These are phyloP conservation scores for Paramyrothecium roridum DNA, from an alignment of 2,329 filamentous ascomycete species.

Conservation along the genomic window DNA sequence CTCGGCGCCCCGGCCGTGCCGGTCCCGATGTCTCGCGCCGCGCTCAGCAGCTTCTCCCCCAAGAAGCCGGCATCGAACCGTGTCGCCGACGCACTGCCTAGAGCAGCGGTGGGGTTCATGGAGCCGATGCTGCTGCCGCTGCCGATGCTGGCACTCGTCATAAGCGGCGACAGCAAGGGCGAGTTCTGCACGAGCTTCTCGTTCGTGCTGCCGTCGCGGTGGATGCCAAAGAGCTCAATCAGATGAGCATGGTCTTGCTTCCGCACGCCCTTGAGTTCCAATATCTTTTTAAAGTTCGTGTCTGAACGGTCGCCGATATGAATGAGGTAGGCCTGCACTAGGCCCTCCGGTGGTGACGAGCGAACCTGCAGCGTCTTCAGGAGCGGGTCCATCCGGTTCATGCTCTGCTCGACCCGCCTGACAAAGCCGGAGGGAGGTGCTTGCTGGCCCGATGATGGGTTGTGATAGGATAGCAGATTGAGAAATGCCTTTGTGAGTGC, in stretches of 20 bases:
- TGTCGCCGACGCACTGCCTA: constrained; percentile 32
- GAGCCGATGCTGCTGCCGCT: constrained; percentile 31
- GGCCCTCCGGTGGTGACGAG: constrained; percentile 82
- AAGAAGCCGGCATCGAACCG: constrained; percentile 80
- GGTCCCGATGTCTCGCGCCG: constrained; percentile 79
- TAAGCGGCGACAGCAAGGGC: constrained; percentile 66
- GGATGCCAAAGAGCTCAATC: constrained; percentile 77
- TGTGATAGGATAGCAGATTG: constrained; percentile 64
- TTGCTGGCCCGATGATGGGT: constrained; percentile 38
- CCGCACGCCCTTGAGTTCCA: constrained; percentile 90
- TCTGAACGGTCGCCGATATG: constrained; percentile 94
- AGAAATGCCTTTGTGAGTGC: constrained; percentile 78
- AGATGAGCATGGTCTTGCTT: constrained; percentile 80
- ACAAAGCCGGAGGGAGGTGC: constrained; percentile 61
- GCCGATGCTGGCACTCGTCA: constrained; percentile 40
- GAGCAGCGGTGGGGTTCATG: constrained; percentile 41
- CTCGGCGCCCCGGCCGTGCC: constrained; percentile 32
- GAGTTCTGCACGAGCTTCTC: constrained; percentile 69
- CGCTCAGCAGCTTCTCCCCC: constrained; percentile 84
- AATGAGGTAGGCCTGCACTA: constrained; percentile 96
- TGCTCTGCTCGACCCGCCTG: constrained; percentile 80
- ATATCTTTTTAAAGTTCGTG: constrained; percentile 91
- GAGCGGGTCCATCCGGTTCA: constrained; percentile 84
- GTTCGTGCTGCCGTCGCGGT: constrained; percentile 73
- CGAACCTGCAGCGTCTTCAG: constrained; percentile 97